Percentiles rank a stretch among this genome's conserved stretches.
phyloP scores from a whole-genome alignment of 331 rosid species.

The Prunus yedoensis region DNA sequence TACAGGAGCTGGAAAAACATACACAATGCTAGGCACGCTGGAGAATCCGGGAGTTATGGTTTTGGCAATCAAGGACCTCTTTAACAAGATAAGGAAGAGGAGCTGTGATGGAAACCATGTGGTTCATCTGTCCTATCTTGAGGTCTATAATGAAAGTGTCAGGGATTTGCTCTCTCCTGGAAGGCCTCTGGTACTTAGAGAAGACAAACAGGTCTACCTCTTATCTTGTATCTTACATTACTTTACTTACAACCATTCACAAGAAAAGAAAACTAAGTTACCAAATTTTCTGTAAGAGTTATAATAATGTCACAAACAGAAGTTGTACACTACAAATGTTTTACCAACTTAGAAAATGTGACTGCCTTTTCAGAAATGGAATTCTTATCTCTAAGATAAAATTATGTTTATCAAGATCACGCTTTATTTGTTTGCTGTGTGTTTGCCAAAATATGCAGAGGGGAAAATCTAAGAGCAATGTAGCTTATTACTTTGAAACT shows the following conservation, averaged over 20 bases:
- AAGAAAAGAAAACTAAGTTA: not conserved
- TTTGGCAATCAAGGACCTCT: constrained; percentile 86
- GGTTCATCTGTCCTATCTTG: constrained; percentile 86
- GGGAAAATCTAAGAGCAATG: not conserved
- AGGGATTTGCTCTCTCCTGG: constrained; percentile 87
- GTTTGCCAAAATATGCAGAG: not conserved
- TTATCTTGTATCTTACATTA: not conserved
- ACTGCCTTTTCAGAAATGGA: not conserved
- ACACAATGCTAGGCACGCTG: constrained; percentile 84
- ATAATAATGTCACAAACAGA: not conserved
- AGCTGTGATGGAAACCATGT: constrained; percentile 82
- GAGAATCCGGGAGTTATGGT: constrained; percentile 96
- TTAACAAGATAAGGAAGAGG: constrained; percentile 75
- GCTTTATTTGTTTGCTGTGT: not conserved
- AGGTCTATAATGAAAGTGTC: constrained; percentile 89
- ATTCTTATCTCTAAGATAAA: not conserved
- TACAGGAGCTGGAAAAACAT: constrained; percentile 91
- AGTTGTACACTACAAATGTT: too few species aligned
- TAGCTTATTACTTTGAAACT: not conserved
- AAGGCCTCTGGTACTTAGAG: constrained; percentile 85
- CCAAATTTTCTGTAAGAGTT: not conserved
- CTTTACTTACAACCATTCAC: not conserved
- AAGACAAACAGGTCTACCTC: constrained; percentile 75
- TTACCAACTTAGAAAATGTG: not conserved
- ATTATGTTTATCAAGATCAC: not conserved